Evolutionary conservation across 2,329 filamentous ascomycete species (phyloP).

Genomic region (Trichophaea hybrida): DNA sequence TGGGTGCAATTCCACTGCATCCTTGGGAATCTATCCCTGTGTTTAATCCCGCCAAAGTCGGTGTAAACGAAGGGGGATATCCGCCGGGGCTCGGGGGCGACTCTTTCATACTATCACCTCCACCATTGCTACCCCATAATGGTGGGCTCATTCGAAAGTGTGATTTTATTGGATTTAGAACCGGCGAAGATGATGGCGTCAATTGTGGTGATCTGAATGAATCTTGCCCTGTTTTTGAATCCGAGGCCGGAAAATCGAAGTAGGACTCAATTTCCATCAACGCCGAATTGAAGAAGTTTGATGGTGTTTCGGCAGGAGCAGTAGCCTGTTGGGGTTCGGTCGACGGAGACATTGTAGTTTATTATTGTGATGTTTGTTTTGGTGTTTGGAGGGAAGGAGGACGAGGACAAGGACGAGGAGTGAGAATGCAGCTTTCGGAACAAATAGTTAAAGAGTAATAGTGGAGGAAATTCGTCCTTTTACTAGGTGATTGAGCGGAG

Average conservation of each 20-base stretch:
- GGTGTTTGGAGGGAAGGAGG: no score
- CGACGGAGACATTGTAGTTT: background rate
- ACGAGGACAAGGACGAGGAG: no score
- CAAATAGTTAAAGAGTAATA: no score
- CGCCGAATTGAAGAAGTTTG: slow-evolving; percentile 18
- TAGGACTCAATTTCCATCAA: slow-evolving; percentile 21
- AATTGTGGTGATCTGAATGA: slow-evolving; percentile 7
- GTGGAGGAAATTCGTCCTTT: no score
- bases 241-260: slow-evolving; percentile 15
- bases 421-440: no score
- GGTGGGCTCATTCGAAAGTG: no score
- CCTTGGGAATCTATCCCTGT: background rate
- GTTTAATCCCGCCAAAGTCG: background rate
- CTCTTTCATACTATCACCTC: no score
- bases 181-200: background rate
- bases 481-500: no score
- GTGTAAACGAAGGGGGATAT: no score
- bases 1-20: background rate
- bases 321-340: background rate
- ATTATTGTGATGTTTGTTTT: no score
- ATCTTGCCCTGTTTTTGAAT: slow-evolving; percentile 7
- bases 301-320: background rate
- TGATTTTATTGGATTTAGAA: background rate
- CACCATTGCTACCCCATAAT: no score
- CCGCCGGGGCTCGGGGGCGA: no score